Evolutionary conservation across 106 monocot species (phyloP), one percentile per base, ranked within the genome.

Genomic region (Agapanthus africanus): DNA sequence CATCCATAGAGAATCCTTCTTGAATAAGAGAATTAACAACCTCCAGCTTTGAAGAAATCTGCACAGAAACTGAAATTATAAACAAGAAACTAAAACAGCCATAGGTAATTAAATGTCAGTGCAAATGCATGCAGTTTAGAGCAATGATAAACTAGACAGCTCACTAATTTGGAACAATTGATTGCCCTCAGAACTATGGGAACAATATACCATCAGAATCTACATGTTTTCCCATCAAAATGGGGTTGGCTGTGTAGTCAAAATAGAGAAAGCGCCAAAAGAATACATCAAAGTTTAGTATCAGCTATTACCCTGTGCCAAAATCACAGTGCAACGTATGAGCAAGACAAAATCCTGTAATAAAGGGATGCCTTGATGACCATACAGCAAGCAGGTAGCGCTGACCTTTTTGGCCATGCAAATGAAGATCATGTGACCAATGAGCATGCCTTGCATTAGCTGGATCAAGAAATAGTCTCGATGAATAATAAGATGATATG

Each of bases 11-110:
- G 77, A 92, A 97, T 54, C 91, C 88, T 74, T 86, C 80, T 19
- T 65, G 74, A 82, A 87, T 49, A 40, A 97, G 86, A 78, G 89
- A 71, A 73, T 82, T 72, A 4, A 92, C 59, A 33, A 92, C 82
- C 73, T 89, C 78, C 47, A 70, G 68, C 72, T 89, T 97, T 40
- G 97, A 97, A 70, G 82, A 76, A 74, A 97, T 63, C 97, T 97
- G 72, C 52, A 70, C 14, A 46, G 27, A 70, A 42, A 50, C 23
- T 36, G 16, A 44, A 0, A 0, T 9, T 44, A 16, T 44, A 44
- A 16, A 44, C 42, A 11, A 44, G 42, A 44, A 44, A 44, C n/a
- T n/a, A n/a, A n/a, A n/a, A n/a, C n/a, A n/a, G n/a, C n/a, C n/a
- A n/a, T n/a, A n/a, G n/a, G n/a, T 44, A 44, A 11, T 44, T 11